Evolutionary conservation across 2,329 filamentous ascomycete genomes (phyloP), one percentile per base, ranked within the genome.

Genomic region (Calycina herbarum): DNA sequence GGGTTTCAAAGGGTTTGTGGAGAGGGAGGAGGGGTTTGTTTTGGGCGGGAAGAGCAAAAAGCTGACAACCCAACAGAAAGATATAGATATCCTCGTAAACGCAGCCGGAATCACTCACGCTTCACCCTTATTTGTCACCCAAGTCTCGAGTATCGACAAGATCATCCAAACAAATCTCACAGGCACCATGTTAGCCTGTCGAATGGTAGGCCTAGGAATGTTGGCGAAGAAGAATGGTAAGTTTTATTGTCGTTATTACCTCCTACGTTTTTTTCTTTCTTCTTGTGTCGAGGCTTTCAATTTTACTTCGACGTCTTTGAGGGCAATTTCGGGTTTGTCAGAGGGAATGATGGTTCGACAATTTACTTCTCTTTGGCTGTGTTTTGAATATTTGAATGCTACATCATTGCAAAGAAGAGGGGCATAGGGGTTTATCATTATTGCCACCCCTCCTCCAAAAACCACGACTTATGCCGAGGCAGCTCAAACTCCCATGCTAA

Each of bases 51-150:
- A 17, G 29, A 20, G 13, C 5, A 20, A 8, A 35, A 38, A n/a
- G 48, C 51, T 60, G 38, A 64, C 13, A 27, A 27, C 7, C 27
- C 31, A 40, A 42, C 33, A 73, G 68, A 68, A 69, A 57, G 63
- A 75, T 54, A 77, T 83, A 15, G 80, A 85, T 72, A 80, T 94
- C 35, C 83, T 96, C 1, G 83, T 96, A 69, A 96, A 96, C 74
- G 90, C 91, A 31, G 93, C 93, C 0, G 93, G 93, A 10, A 81
- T 93, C 27, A 82, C 89, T 0, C 87, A 93, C 70, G 83, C 82
- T 13, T 85, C 82, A 0, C 80, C 92, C 0, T 82, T 95, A n/a
- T 79, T 86, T 57, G 80, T 82, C 10, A 86, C 85, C 0, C 72
- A 77, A 0, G 74, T 83, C 0, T 75, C 78, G 0, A 79, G 83